These are phyloP conservation scores for Erigeron canadensis DNA, from an alignment of 129 eudicot genomes.

Conservation along the genomic window DNA sequence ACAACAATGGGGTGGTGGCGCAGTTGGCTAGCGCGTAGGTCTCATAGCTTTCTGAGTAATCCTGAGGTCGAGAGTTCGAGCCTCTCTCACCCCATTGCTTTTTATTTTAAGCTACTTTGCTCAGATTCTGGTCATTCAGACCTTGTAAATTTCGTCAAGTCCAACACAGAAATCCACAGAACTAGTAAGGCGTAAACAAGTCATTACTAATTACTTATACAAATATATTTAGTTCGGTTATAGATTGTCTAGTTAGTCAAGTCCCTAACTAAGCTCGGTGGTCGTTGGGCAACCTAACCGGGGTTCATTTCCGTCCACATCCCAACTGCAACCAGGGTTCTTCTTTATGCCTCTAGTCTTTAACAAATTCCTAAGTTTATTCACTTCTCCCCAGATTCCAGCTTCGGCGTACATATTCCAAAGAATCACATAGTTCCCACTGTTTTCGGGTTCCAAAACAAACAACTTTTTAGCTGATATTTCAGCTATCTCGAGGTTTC, in stretches of 20 bases:
- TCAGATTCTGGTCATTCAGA: not conserved
- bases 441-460: slow-evolving; percentile 68
- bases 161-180: not conserved
- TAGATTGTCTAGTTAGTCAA: too few species aligned
- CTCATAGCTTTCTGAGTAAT: slow-evolving; percentile 89
- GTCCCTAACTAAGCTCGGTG: not conserved
- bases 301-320: slow-evolving; percentile 46
- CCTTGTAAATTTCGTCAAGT: not conserved
- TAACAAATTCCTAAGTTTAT: slow-evolving; percentile 39
- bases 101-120: not conserved
- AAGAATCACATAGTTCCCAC: slow-evolving; percentile 76
- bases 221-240: too few species aligned
- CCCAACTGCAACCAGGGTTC: slow-evolving; percentile 74
- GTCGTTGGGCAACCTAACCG: not conserved
- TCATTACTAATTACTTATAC: too few species aligned
- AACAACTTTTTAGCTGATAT: slow-evolving; percentile 61
- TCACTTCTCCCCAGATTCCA: slow-evolving; percentile 76
- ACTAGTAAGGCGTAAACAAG: too few species aligned
- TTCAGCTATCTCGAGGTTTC: slow-evolving; percentile 69
- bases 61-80: slow-evolving; percentile 99
- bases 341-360: slow-evolving; percentile 44
- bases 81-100: slow-evolving; percentile 88
- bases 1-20: slow-evolving; percentile 80
- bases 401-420: slow-evolving; percentile 94
- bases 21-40: slow-evolving; percentile 99